Base-by-base conservation (phyloP, 345 rosid genomes). In the Populus alba region DNA sequence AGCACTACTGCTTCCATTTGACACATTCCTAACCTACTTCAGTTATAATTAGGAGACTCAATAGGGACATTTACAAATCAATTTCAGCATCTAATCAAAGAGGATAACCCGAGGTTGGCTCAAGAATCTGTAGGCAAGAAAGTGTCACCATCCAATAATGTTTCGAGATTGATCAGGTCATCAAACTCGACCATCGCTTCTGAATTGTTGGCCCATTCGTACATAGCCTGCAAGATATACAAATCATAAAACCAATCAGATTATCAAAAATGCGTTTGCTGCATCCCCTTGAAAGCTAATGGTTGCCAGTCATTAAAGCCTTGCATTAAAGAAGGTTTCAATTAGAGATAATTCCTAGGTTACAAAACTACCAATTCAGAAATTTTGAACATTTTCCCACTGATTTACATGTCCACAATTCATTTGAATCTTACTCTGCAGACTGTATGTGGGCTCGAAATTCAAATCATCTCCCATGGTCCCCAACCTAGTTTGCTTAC, bases 141-240 rank as follows among this genome's bases (percentile, higher is more conserved):
- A 41, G 86, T 82, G 77, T 92, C 91, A 31, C 85, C 85, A 33
- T 84, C 92, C 81, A 87, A 81, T 77, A 85, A 65, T 66, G 87
- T 85, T 70, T 84, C 94, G 41, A 91, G 78, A 82, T 90, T 94
- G 25, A 89, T 82, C 74, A 88, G 79, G 81, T 89, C 90, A 67
- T 85, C 91, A 68, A 88, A 84, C 74, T 83, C 89, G 3, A 57
- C 68, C 41, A 86, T 73, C 66, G 78, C 89, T 73, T 81, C 88
- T 18, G 88, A 55, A 37, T 71, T 71, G 73, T 70, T 82, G 67
- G 79, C 86, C 72, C 75, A 75, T 12, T 80, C 83, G 25, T n/a
- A 20, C 53, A 77, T 57, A 62, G 82, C 87, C 97, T 90, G 86
- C 65, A 79, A 66, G 29, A 31, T 22, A 2, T 7, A 45, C 53